Base-by-base conservation (phyloP, 2,329 filamentous ascomycete species). In the Fusarium sp. region DNA sequence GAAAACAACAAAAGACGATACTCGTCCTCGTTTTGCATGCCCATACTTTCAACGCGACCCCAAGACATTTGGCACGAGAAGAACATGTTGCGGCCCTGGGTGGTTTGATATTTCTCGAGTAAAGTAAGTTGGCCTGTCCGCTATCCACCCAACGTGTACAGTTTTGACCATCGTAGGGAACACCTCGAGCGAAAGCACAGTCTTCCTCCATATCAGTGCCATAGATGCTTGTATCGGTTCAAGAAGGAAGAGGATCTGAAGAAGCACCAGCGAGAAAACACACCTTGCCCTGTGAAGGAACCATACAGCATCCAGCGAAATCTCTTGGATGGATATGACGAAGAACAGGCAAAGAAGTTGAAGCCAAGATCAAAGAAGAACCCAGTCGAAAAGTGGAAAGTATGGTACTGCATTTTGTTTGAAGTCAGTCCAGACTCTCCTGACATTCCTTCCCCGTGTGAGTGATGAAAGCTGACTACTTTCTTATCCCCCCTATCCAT, bases 21-120 rank as follows among this genome's bases (percentile, higher is more conserved):
- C 55, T 5, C 69, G 69, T 27, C 58, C 56, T 14, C 70, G 67
- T 25, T 72, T 72, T 31, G 76, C 75, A 11, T 78, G 76, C 17
- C 76, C 76, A 2, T 77, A 72, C 47, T 73, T 72, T 53, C 75
- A 77, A 45, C 66, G 69, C 14, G 69, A 77, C 25, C 75, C 74
- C 2, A 55, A 63, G 29, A 65, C 29, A 25, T 71, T 68, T 32
- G 61, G 57, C 5, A 57, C 42, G 1, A 55, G 52, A 25, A 63
- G 67, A 19, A 70, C 67, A 2, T 72, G 70, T 9, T 62, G 61
- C 19, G 60, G 64, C 6, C 68, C 69, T 11, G 66, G 70, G 43
- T 72, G 69, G 62, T 19, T 33, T 1, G 51, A 63, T 4, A 17
- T 70, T 8, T 52, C 65, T 39, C 58, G 69, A 21, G 35, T 72